These are phyloP conservation scores for Xylaria sp. DNA, from an alignment of 2,329 filamentous ascomycete genomes.

Conservation along the genomic window DNA sequence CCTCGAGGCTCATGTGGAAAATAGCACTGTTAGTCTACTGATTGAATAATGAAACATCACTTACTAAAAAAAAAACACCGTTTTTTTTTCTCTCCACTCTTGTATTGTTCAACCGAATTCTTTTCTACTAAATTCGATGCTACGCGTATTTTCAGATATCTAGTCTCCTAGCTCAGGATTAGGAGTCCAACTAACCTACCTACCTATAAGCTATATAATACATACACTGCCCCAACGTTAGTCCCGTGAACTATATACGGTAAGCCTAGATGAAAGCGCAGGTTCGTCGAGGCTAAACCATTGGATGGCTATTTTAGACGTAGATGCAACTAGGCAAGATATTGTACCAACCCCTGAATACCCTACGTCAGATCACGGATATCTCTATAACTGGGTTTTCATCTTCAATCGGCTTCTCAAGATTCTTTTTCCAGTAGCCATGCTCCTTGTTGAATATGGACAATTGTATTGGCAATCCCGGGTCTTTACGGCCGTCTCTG, in stretches of 20 bases:
- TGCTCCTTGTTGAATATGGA: constrained; percentile 41
- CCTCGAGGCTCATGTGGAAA: not conserved
- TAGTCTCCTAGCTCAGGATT: too few species aligned
- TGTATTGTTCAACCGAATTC: too few species aligned
- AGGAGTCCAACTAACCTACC: too few species aligned
- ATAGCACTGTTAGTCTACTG: not conserved
- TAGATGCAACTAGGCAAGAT: not conserved
- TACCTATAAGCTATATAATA: too few species aligned
- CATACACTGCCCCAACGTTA: too few species aligned
- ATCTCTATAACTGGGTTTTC: not conserved
- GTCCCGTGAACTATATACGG: too few species aligned
- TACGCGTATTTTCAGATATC: too few species aligned
- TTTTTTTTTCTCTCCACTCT: not conserved
- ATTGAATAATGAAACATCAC: not conserved
- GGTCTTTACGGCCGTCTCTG: constrained; percentile 7
- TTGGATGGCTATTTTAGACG: too few species aligned
- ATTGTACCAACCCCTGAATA: not conserved
- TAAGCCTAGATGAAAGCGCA: not conserved
- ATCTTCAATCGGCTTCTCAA: not conserved
- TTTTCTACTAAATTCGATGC: too few species aligned
- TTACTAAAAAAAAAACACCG: not conserved
- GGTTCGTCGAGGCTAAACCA: too few species aligned
- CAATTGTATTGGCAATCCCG: constrained; percentile 41
- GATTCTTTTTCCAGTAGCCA: constrained; percentile 2
- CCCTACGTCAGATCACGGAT: not conserved